These are phyloP conservation scores for Artomyces pyxidatus DNA, from an alignment of 768 basidiomycete species.

Conservation along the genomic window DNA sequence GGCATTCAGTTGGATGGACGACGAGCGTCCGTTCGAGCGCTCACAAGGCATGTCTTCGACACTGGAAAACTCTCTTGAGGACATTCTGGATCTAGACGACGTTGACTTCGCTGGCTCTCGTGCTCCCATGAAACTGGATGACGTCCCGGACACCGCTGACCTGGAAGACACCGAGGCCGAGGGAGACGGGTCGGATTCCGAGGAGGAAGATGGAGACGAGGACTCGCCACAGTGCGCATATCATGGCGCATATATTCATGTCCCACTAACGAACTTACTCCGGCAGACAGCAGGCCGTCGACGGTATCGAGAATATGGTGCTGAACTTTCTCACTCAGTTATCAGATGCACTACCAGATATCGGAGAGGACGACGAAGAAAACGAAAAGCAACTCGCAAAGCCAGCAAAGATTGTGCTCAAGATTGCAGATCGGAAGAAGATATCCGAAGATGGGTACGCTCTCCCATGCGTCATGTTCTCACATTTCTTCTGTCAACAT, in stretches of 20 bases:
- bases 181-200: neutral
- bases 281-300: neutral
- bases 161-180: neutral
- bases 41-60: neutral
- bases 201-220: neutral
- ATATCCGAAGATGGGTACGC: constrained; percentile 23
- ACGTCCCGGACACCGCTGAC: neutral
- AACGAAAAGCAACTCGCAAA: too few relatives aligned
- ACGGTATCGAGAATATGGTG: neutral
- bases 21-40: neutral
- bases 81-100: neutral
- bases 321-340: constrained; percentile 18
- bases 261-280: neutral
- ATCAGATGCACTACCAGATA: constrained; percentile 9
- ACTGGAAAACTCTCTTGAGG: neutral
- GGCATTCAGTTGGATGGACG: neutral
- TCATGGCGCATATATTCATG: neutral
- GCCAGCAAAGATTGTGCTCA: constrained; percentile 25
- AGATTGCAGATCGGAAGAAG: constrained; percentile 30
- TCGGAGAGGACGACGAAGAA: too few relatives aligned
- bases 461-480: neutral
- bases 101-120: neutral
- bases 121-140: neutral
- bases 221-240: neutral
- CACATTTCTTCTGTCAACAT: too few relatives aligned